phyloP scores from a whole-genome alignment of 805 yeast species.

The Kodamaea leandrae region DNA sequence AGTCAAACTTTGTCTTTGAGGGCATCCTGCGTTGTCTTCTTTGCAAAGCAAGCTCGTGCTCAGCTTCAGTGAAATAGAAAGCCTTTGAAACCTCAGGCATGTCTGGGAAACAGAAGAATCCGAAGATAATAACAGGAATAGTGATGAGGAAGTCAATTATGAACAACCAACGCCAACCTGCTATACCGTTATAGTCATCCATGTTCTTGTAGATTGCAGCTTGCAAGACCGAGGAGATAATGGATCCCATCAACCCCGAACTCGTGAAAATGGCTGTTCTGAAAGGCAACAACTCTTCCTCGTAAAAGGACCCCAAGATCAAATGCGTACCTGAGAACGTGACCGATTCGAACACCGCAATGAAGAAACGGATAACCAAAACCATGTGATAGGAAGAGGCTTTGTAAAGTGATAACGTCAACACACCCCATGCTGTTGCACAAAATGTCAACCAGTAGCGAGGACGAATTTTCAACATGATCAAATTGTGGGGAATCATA shows the following conservation, averaged over 20 bases:
- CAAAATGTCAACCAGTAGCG: conserved; percentile 55
- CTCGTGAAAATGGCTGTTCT: conserved; percentile 51
- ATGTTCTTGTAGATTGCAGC: conserved; percentile 49
- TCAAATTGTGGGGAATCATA: conserved; percentile 59
- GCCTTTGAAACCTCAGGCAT: conserved; percentile 41
- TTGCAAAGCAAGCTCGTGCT: conserved; percentile 38
- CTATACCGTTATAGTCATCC: conserved; percentile 47
- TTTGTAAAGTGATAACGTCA: conserved; percentile 51
- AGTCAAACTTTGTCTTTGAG: conserved; percentile 27
- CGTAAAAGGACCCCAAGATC: conserved; percentile 51
- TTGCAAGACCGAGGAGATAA: conserved; percentile 56
- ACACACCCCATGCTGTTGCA: conserved; percentile 54
- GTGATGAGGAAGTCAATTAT: conserved; percentile 60
- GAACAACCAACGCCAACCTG: conserved; percentile 48
- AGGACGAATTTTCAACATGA: conserved; percentile 52
- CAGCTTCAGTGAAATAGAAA: conserved; percentile 40
- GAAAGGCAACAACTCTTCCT: conserved; percentile 35
- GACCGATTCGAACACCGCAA: conserved; percentile 58
- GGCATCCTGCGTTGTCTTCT: conserved; percentile 17
- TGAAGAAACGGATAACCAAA: conserved; percentile 57
- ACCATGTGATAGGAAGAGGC: conserved; percentile 48
- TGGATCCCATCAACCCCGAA: conserved; percentile 53
- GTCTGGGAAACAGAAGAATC: conserved; percentile 59
- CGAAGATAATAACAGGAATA: conserved; percentile 54
- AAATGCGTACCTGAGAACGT: conserved; percentile 56